Base-by-base conservation (phyloP, 352 stramenopile genomes). In the Phytopythium mirpurense region DNA sequence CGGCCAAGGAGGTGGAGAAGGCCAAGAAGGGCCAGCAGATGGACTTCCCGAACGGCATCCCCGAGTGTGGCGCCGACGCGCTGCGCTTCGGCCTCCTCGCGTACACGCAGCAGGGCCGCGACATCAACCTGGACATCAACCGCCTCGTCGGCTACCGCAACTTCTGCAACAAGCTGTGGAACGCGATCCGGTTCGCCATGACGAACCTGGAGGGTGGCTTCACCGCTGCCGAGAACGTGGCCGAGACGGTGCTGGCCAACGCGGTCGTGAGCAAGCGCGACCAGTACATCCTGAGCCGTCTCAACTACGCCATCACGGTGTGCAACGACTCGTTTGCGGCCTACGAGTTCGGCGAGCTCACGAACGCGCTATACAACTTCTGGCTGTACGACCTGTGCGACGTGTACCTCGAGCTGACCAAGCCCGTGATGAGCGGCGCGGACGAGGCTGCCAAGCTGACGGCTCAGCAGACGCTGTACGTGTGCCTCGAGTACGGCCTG, bases 161-260 rank as follows among this genome's bases (percentile, higher is more conserved):
- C 72, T 99, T 99, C 70, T 99, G 98, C 64, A 99, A 99, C 86
- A 99, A 99, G 74, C 82, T 99, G 26, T 99, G 98, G 98, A 99
- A 99, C 70, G 97, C 96, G 8, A 98, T 96, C 49, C 91, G 93
- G 45, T 99, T 99, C 70, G 96, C 96, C 42, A 88, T 99, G 60
- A 93, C 93, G 34, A 98, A 98, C 76, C 75, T 99, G 15, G 96
- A 95, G 35, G 74, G 70, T 32, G 79, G 66, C 16, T 86, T 88
- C 37, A 66, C 56, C 9, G 75, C 68, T 48, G 69, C 80, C 11
- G 76, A 86, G 41, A 63, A 70, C 51, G 65, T 86, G 29, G 75
- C 74, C 2, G 64, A 79, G 36, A 80, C 67, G 14, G 71, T 92
- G 36, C 62, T 94, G 15, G 57, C 68, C 27, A 92, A 94, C 59